Evolutionary conservation across 768 basidiomycete species (phyloP).

Genomic region (Fomitopsis serialis): DNA sequence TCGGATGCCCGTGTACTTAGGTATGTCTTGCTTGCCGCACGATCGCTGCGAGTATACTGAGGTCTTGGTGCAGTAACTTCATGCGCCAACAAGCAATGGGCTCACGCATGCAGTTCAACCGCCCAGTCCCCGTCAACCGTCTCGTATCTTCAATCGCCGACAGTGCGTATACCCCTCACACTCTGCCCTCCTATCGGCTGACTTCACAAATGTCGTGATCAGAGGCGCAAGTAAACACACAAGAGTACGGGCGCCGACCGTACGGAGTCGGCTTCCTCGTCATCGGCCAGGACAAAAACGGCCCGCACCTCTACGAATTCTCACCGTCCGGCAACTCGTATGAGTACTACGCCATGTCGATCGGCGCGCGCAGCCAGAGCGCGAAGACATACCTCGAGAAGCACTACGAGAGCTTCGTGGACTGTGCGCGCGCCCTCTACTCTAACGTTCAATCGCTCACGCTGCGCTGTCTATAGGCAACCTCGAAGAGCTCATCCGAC

Average conservation of each 20-base stretch:
- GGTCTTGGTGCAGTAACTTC: slow-evolving; percentile 66
- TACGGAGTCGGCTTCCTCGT: slow-evolving; percentile 99
- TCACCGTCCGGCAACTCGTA: slow-evolving; percentile 96
- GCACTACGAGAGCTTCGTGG: slow-evolving; percentile 81
- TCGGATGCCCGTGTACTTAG: slow-evolving; percentile 97
- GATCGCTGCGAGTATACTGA: background rate
- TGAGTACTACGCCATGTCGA: slow-evolving; percentile 98
- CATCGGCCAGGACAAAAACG: slow-evolving; percentile 92
- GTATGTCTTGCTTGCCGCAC: slow-evolving; percentile 40
- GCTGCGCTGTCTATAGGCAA: slow-evolving; percentile 67
- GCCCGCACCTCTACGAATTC: slow-evolving; percentile 97
- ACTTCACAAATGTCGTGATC: background rate
- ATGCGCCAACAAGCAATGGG: slow-evolving; percentile 99
- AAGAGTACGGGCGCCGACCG: slow-evolving; percentile 94
- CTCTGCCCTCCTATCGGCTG: too few relatives aligned
- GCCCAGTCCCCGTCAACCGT: slow-evolving; percentile 90
- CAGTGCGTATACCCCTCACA: slow-evolving; percentile 49
- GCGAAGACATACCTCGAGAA: slow-evolving; percentile 98
- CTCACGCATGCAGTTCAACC: slow-evolving; percentile 91
- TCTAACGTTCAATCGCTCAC: too few relatives aligned
- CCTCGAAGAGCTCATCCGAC: slow-evolving; percentile 83
- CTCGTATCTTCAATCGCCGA: slow-evolving; percentile 93
- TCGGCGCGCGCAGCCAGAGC: slow-evolving; percentile 96
- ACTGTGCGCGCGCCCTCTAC: slow-evolving; percentile 54
- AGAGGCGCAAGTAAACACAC: slow-evolving; percentile 99